Evolutionary conservation across 768 basidiomycete genomes (phyloP).

Genomic region (Phlegmacium glaucopus): DNA sequence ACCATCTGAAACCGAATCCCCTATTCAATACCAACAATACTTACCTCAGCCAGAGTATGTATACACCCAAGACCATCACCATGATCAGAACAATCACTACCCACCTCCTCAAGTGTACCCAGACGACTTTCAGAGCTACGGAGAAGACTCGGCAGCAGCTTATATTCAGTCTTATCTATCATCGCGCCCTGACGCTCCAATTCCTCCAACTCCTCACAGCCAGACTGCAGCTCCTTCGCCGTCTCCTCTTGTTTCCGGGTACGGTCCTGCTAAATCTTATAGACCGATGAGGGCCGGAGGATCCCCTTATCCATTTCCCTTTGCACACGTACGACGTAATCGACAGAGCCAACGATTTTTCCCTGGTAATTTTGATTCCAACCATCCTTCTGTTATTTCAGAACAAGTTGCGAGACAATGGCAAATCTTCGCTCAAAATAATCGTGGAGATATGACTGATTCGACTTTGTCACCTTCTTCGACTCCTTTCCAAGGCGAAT

Average conservation of each 20-base stretch:
- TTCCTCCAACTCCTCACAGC: slow-evolving; percentile 77
- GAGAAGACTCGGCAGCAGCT: slow-evolving; percentile 55
- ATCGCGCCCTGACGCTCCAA: slow-evolving; percentile 68
- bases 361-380: slow-evolving; percentile 29
- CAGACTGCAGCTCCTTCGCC: slow-evolving; percentile 74
- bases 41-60: slow-evolving; percentile 14
- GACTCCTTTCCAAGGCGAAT: slow-evolving; percentile 64
- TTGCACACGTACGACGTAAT: slow-evolving; percentile 64
- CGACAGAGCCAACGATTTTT: slow-evolving; percentile 29
- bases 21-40: slow-evolving; percentile 21
- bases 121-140: slow-evolving; percentile 57
- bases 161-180: slow-evolving; percentile 61
- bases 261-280: slow-evolving; percentile 35
- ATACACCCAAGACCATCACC: slow-evolving; percentile 18
- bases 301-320: slow-evolving; percentile 80
- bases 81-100: slow-evolving; percentile 27
- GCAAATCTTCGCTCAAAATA: slow-evolving; percentile 76
- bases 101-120: slow-evolving; percentile 41
- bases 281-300: slow-evolving; percentile 59
- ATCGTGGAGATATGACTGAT: slow-evolving; percentile 56
- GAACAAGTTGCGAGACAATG: slow-evolving; percentile 74
- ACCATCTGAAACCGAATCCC: slow-evolving; percentile 1
- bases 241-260: slow-evolving; percentile 55
- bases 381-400: slow-evolving; percentile 43
- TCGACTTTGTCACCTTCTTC: slow-evolving; percentile 75